Base-by-base conservation (phyloP, 768 basidiomycete genomes). In the Sporobolomyces pararoseus region DNA sequence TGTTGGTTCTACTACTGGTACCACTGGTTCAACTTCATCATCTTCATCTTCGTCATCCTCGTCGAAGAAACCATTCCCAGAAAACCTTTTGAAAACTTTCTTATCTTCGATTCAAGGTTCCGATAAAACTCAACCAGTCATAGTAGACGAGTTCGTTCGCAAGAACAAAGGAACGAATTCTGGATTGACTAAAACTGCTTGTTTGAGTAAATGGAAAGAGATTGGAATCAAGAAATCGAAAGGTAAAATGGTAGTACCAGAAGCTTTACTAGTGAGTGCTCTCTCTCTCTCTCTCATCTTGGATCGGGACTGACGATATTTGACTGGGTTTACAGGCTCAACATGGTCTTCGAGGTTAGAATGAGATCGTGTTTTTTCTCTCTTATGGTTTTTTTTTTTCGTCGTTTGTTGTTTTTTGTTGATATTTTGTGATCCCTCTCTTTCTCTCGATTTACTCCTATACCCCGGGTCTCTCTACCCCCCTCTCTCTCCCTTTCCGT, bases 161-260 rank as follows among this genome's bases (percentile, higher is more conserved):
- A 12, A 19, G 54, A 35, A 64, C 32, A 64, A 72, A 44, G 46
- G 31, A 2, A 35, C 51, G 7, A 19, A 23, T 4, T 4, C 17
- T 10, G 1, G 6, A 13, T 27, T 34, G 9, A 61, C 55, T 14
- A 72, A 72, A 63, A 31, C n/a, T 19, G n/a, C 55, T 17, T 35
- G 64, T 29, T 27, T 42, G 13, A 29, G 31, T 13, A 61, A 60
- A 54, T 37, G 25, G 29, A 65, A 53, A 44, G 66, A 64, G 47
- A 9, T 65, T 7, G 42, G 10, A 29, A 21, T 23, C 29, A 63
- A 66, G 60, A 67, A 64, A 39, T n/a, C 49, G 32, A 71, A 71
- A 47, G 64, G 61, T 13, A 31, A 37, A 42, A 21, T 29, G 31
- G n/a, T 32, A 3, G 46, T 66, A 23, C 25, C 42, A 4, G 49